Evolutionary conservation across 352 stramenopile genomes (phyloP).

Genomic region (Phytophthora sojae): DNA sequence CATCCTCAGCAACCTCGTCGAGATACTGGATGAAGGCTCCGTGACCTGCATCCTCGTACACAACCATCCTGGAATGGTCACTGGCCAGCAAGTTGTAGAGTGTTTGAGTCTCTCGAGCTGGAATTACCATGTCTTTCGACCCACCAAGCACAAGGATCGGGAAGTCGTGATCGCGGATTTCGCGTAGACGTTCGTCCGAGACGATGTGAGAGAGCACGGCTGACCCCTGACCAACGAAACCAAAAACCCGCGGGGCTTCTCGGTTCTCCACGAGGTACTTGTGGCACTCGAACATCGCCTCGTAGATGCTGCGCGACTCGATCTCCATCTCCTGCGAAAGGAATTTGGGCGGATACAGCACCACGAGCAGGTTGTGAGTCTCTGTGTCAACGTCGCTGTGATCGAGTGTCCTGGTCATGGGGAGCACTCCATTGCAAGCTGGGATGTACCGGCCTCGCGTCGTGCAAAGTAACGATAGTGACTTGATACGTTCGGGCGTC

Average conservation of each 20-base stretch:
- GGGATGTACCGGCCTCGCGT: conserved; percentile 45
- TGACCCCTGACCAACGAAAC: conserved; percentile 43
- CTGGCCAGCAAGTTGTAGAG: conserved; percentile 38
- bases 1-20: conserved; percentile 45
- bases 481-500: conserved; percentile 44
- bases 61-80: conserved; percentile 42
- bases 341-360: conserved; percentile 43
- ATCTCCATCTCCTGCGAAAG: conserved; percentile 42
- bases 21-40: conserved; percentile 55
- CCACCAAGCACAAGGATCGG: conserved; percentile 47
- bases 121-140: conserved; percentile 43
- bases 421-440: conserved; percentile 34
- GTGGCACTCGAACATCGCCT: conserved; percentile 43
- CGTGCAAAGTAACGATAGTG: conserved; percentile 54
- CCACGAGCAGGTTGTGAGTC: conserved; percentile 42
- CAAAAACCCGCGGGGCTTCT: conserved; percentile 35
- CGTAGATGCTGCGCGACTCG: conserved; percentile 32
- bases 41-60: conserved; percentile 52
- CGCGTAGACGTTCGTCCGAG: conserved; percentile 44
- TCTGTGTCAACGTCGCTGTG: conserved; percentile 32
- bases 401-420: conserved; percentile 41
- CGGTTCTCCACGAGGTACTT: conserved; percentile 44
- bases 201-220: conserved; percentile 50
- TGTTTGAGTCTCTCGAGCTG: conserved; percentile 31
- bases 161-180: conserved; percentile 44